Conservation (phyloP, 2,329 filamentous ascomycete genomes). For the Pseudodiploospora longispora region DNA sequence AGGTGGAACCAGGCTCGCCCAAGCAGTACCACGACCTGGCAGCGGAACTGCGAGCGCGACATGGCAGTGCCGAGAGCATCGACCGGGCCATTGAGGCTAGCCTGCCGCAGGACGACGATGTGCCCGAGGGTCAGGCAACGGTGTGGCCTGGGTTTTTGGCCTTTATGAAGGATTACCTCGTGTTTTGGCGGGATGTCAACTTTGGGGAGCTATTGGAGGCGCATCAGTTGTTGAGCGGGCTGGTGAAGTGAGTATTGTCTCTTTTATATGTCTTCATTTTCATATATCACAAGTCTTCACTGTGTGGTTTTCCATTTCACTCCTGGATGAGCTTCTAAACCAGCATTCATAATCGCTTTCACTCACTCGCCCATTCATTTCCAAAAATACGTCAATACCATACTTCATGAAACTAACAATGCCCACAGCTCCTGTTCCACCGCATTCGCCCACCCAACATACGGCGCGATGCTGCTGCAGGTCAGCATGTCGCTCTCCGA, state of each 20-base stretch:
- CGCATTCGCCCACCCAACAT: conserved; percentile 69
- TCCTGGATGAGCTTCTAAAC: too few species aligned
- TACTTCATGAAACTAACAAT: neutral
- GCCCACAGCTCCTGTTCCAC: conserved; percentile 64
- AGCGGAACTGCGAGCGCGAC: conserved; percentile 55
- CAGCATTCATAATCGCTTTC: neutral
- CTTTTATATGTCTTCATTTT: neutral
- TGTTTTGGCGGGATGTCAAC: conserved; percentile 74
- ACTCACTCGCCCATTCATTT: too few species aligned
- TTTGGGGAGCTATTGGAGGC: conserved; percentile 66
- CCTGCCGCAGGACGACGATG: conserved; percentile 57
- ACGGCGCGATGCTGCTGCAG: conserved; percentile 74
- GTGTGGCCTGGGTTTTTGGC: conserved; percentile 69
- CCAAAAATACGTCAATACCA: too few species aligned
- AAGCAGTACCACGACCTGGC: conserved; percentile 61
- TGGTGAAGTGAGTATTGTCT: conserved; percentile 59
- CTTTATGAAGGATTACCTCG: conserved; percentile 75
- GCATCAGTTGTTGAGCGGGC: conserved; percentile 63
- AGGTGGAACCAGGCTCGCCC: conserved; percentile 64
- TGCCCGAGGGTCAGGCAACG: conserved; percentile 54
- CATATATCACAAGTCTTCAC: neutral
- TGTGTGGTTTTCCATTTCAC: neutral
- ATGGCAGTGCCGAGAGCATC: conserved; percentile 42
- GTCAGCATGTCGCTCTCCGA: conserved; percentile 77
- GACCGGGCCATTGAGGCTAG: conserved; percentile 55